Conservation (phyloP, 441 rosid genomes). For the Pelargonium australe region DNA sequence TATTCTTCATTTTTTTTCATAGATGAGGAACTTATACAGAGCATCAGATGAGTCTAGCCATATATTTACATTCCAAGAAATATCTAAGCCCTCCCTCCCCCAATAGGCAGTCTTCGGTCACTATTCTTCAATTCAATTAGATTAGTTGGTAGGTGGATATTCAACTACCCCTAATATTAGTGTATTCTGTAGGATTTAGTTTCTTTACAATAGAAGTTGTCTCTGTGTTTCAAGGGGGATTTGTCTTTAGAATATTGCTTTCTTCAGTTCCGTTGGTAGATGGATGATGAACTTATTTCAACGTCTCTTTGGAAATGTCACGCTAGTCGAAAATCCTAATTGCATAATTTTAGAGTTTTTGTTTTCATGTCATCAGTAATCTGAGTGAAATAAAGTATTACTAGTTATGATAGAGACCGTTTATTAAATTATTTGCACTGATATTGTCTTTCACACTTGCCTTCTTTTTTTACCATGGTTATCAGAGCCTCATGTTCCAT, state of each 20-base stretch:
- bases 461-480: conserved; percentile 10
- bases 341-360: not conserved
- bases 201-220: not conserved
- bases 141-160: not conserved
- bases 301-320: not conserved
- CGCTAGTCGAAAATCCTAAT: not conserved
- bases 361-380: not conserved
- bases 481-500: conserved; percentile 26
- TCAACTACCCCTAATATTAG: not conserved
- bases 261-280: not conserved
- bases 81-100: no score
- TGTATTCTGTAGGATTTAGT: not conserved
- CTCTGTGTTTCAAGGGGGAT: no score
- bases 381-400: not conserved
- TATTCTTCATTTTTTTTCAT: not conserved
- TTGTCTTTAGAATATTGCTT: not conserved
- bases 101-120: no score
- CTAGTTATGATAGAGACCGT: not conserved
- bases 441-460: conserved; percentile 11
- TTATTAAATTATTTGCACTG: conserved; percentile 1
- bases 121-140: not conserved
- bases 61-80: no score
- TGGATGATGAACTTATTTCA: not conserved
- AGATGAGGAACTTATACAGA: no score
- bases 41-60: no score